Evolutionary conservation across 768 basidiomycete genomes (phyloP), one percentile per base, ranked within the genome.

Genomic region (Mycena belliarum): DNA sequence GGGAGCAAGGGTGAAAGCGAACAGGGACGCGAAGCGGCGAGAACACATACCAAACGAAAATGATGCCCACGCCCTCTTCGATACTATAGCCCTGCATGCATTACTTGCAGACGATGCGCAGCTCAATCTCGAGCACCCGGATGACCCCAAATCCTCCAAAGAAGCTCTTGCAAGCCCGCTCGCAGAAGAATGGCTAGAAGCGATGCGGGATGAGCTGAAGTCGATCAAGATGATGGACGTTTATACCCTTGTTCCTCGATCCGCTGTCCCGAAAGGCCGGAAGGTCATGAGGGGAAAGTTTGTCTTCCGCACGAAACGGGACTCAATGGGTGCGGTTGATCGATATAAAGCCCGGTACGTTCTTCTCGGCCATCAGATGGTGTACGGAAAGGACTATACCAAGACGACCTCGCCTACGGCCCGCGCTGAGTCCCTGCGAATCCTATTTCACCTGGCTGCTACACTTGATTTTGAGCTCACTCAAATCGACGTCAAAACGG

Each of bases 401-500:
- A 69, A 74, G n/a, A n/a, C n/a, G n/a, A n/a, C n/a, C n/a, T n/a
- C n/a, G n/a, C n/a, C n/a, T n/a, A n/a, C n/a, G n/a, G 35, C 79
- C 77, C 0, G 76, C 73, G 42, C 76, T 65, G 76, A 78, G 59
- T 74, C 76, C 0, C 69, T 76, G 45, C 63, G 70, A 0, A 61
- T 73, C 4, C 60, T 81, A 2, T 64, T 76, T 0, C 73, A 77
- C 21, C 53, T 79, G 7, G 75, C 73, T 0, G 74, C 74, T 0
- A 4, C 53, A 0, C 43, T 68, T 0, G 72, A 70, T 33, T 79
- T 71, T 73, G 73, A 75, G 14, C 60, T 74, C 1, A 63, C 71
- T 7, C 76, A 79, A 38, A 65, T 77, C 6, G 74, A 79, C 60
- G 66, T 79, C 25, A 76, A 75, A 32, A 75, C 72, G 0, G 73